A percentile compares a stretch with the other conserved stretches of the same genome.
Conservation (phyloP, 2,329 filamentous ascomycete genomes). For the Stagonosporopsis chrysanthemi region DNA sequence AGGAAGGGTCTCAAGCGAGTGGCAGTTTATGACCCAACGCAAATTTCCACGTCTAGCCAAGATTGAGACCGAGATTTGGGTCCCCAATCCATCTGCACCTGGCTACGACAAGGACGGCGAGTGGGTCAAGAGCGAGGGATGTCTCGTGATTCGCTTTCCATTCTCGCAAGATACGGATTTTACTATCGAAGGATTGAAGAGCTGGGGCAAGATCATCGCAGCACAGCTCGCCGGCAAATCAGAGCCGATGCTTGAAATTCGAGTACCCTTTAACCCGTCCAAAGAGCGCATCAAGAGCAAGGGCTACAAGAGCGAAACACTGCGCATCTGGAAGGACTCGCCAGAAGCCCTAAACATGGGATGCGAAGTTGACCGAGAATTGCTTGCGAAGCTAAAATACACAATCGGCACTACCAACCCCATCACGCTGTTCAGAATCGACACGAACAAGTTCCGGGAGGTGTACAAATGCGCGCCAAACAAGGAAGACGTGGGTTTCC, state of each 20-base stretch:
- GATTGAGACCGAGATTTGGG: slow-evolving; percentile 72
- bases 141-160: slow-evolving; percentile 72
- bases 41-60: slow-evolving; percentile 75
- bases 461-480: slow-evolving; percentile 68
- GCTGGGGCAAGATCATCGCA: slow-evolving; percentile 43
- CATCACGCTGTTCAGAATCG: slow-evolving; percentile 73
- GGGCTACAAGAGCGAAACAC: slow-evolving; percentile 66
- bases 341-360: slow-evolving; percentile 57
- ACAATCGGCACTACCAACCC: slow-evolving; percentile 73
- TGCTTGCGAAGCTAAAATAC: slow-evolving; percentile 67
- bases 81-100: slow-evolving; percentile 67
- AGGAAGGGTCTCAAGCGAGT: slow-evolving; percentile 55
- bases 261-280: slow-evolving; percentile 71
- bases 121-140: slow-evolving; percentile 63
- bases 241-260: slow-evolving; percentile 68
- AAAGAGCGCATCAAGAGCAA: slow-evolving; percentile 63
- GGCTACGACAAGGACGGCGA: slow-evolving; percentile 59
- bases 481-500: slow-evolving; percentile 66
- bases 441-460: slow-evolving; percentile 64
- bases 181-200: slow-evolving; percentile 42
- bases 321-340: slow-evolving; percentile 71
- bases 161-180: slow-evolving; percentile 50
- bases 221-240: slow-evolving; percentile 51
- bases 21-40: slow-evolving; percentile 76
- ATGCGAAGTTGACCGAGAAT: slow-evolving; percentile 57